Base-by-base conservation (phyloP, 352 stramenopile species). In the Phytopythium aichiense region DNA sequence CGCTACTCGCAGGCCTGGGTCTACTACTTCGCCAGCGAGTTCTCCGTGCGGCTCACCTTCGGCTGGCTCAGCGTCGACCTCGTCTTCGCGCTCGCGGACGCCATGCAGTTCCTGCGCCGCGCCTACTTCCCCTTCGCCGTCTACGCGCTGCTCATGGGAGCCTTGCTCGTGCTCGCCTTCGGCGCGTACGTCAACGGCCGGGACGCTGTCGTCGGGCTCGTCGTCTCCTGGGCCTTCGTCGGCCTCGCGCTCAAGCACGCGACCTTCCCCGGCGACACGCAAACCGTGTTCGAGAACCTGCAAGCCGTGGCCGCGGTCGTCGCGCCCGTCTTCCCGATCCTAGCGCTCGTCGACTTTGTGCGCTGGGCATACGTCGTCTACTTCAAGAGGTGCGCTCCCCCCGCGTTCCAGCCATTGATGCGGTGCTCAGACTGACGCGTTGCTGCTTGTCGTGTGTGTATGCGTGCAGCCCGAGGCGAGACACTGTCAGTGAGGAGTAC, bases 11-110 rank as follows among this genome's bases (percentile, higher is more conserved):
- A 73, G 45, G 63, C 69, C 25, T 84, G 74, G 75, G 42, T 78
- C 56, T 79, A 83, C 58, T 88, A 84, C 59, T 76, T 88, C 48
- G 70, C 53, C 62, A 85, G 73, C 35, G 78, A 88, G 56, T 80
- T 88, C 61, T 77, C 78, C 9, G 73, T 88, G 38, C 65, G 68
- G 6, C 56, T 88, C 25, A 84, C 85, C 57, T 86, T 86, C 33
- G 76, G 71, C n/a, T 88, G 78, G 78, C 67, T 88, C 40, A 84
- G 69, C 52, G 58, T 65, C 52, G 65, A 67, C 20, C 66, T 75
- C 20, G 66, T 86, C 33, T 71, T 84, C 52, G 66, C 70, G 16
- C 38, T 86, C 30, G 71, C 78, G 4, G 68, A 77, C 56, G 79
- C 72, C 13, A 58, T 88, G 67, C 74, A 88, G 63, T 73, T 81